Evolutionary conservation across 2,329 filamentous ascomycete species (phyloP), one percentile per base, ranked within the genome.

Genomic region (Stachybotrys elegans): DNA sequence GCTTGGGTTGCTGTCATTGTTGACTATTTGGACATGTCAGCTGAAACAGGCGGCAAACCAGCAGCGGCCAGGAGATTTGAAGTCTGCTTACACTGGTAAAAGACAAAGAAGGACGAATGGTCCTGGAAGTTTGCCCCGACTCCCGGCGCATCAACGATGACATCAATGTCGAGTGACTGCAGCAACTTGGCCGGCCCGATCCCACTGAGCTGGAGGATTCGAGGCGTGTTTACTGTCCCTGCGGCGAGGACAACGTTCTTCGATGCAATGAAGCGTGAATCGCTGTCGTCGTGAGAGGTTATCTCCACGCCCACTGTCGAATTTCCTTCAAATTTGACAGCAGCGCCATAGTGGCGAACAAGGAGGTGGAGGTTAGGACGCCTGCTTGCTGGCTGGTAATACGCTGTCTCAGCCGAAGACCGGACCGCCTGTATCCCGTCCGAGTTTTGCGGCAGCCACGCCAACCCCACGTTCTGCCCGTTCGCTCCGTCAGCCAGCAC

Each of bases 181-280:
- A 84, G 67, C 31, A 81, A 70, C 0, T 63, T 55, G 7, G 51
- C 52, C 1, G 72, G 71, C 3, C 79, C 79, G 22, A 83, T 67
- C 22, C 79, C 79, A 14, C 70, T 76, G 2, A 79, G 66, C 52
- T 78, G 77, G 4, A 84, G 69, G 2, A 83, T 57, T 29, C 78
- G 72, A 2, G 77, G 76, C 1, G 74, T 75, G 55, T 79, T 75
- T 59, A 75, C 76, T 0, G 72, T 64, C 8, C 78, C 77, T 2
- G 60, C 56, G 0, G 56, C 58, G 5, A 69, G 52, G 5, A 57
- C 68, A 5, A 67, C 66, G 49, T 59, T 43, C 44, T 23, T 47
- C 47, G 36, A 54, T 46, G 32, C 37, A 14, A 47, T 23, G 19
- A 42, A 47, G 22, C 27, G 44, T 22, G 8, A 49, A 22, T 19